A percentile compares a stretch with the other conserved stretches of the same genome.
Evolutionary conservation across 2,329 filamentous ascomycete species (phyloP).

Genomic region (Xylaria digitata): DNA sequence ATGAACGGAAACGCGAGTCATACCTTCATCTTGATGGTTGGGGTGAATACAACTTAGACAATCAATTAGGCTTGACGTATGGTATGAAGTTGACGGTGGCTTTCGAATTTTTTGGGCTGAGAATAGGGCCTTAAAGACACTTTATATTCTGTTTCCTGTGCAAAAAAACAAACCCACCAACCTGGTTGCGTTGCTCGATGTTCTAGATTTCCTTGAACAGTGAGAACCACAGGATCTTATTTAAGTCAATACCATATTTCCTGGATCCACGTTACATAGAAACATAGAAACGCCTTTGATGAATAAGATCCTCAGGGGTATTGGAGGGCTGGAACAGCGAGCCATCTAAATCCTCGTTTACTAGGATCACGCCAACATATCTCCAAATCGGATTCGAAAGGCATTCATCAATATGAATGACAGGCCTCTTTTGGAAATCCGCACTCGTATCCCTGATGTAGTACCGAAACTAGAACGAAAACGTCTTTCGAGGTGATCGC

Average conservation of each 20-base stretch:
- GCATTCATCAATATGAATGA: constrained; percentile 18
- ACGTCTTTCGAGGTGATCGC: neutral
- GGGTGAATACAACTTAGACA: neutral
- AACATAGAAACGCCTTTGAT: constrained; percentile 1
- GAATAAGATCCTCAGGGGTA: constrained; percentile 29
- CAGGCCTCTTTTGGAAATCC: constrained; percentile 2
- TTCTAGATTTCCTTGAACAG: constrained; percentile 19
- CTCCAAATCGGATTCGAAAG: constrained; percentile 6
- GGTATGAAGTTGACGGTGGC: constrained; percentile 4
- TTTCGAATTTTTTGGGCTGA: neutral
- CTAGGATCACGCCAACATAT: constrained; percentile 26
- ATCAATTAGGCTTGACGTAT: neutral
- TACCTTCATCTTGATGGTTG: constrained; percentile 33
- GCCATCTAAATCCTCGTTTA: constrained; percentile 32
- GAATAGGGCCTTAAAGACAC: constrained; percentile 5
- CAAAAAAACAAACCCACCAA: constrained; percentile 16
- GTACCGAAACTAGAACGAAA: neutral
- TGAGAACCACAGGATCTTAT: constrained; percentile 13
- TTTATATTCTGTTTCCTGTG: constrained; percentile 23
- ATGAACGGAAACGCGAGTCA: neutral
- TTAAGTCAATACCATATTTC: constrained; percentile 17
- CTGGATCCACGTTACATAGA: constrained; percentile 17
- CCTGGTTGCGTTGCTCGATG: constrained; percentile 22
- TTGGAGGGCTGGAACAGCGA: constrained; percentile 30
- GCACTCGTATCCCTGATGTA: neutral